phyloP scores from a whole-genome alignment of 106 monocot genomes.

The Allium cepa region DNA sequence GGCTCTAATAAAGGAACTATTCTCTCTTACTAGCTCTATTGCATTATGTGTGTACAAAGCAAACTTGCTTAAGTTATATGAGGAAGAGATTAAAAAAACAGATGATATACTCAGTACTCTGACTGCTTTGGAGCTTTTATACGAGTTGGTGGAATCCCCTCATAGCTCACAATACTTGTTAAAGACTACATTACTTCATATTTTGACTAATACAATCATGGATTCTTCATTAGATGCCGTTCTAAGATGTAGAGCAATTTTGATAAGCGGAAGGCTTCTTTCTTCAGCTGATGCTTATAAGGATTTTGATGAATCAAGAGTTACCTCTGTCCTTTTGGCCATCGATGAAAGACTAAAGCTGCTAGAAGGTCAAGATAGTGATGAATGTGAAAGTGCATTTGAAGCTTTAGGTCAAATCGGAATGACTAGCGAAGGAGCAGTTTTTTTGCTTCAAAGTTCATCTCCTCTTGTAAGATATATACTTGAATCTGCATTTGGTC shows the following conservation, averaged over 20 bases:
- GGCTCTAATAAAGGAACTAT: slow-evolving; percentile 75
- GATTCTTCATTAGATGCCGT: slow-evolving; percentile 44
- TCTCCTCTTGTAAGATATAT: slow-evolving; percentile 54
- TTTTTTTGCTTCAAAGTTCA: slow-evolving; percentile 49
- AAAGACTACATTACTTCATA: slow-evolving; percentile 73
- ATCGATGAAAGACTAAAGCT: slow-evolving; percentile 57
- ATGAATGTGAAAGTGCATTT: slow-evolving; percentile 79
- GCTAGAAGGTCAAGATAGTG: slow-evolving; percentile 34
- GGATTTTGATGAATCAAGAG: slow-evolving; percentile 50
- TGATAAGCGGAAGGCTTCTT: slow-evolving; percentile 87
- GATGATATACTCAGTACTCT: slow-evolving; percentile 62
- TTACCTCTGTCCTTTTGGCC: slow-evolving; percentile 36
- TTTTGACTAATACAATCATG: slow-evolving; percentile 78
- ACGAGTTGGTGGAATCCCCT: slow-evolving; percentile 82
- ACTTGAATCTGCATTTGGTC: slow-evolving; percentile 54
- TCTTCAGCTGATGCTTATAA: slow-evolving; percentile 47
- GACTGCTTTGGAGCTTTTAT: slow-evolving; percentile 86
- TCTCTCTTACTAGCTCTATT: slow-evolving; percentile 55
- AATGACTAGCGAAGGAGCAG: slow-evolving; percentile 60
- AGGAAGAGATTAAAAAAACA: slow-evolving; percentile 50
- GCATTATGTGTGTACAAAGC: slow-evolving; percentile 54
- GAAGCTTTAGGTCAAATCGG: slow-evolving; percentile 94
- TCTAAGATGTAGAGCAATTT: slow-evolving; percentile 68
- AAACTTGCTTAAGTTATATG: slow-evolving; percentile 65
- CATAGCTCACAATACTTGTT: too few relatives aligned